Conservation (phyloP, 2,329 filamentous ascomycete species). For the Juglanconis juglandina region DNA sequence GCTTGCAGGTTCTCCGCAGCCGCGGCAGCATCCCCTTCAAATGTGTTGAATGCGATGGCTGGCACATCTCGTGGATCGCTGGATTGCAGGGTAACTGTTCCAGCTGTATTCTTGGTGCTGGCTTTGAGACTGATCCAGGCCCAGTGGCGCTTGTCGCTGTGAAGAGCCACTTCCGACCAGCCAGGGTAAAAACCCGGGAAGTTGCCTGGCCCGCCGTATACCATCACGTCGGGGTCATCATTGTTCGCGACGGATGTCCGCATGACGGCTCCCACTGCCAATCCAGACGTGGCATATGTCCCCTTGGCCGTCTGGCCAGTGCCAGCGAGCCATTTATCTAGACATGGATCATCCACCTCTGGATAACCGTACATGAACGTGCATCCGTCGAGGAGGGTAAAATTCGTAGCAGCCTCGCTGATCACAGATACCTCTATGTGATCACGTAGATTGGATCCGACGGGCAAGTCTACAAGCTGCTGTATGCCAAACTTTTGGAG, state of each 20-base stretch:
- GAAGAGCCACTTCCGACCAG: constrained; percentile 30
- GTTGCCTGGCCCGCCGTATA: constrained; percentile 36
- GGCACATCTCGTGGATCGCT: constrained; percentile 63
- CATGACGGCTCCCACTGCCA: constrained; percentile 29
- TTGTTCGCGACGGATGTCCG: constrained; percentile 25
- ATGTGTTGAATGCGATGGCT: constrained; percentile 61
- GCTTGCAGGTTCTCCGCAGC: constrained; percentile 49
- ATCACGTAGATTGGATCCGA: constrained; percentile 59
- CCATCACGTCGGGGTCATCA: constrained; percentile 31
- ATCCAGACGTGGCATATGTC: constrained; percentile 32
- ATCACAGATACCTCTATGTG: constrained; percentile 48
- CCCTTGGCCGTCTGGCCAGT: constrained; percentile 24
- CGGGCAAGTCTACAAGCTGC: constrained; percentile 51
- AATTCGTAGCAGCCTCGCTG: constrained; percentile 38
- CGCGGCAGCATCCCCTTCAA: constrained; percentile 47
- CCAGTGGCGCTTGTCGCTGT: constrained; percentile 37
- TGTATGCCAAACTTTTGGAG: constrained; percentile 36
- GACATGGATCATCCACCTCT: constrained; percentile 33
- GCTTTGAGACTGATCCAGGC: constrained; percentile 54
- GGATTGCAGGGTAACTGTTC: constrained; percentile 58
- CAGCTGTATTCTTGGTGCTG: constrained; percentile 59
- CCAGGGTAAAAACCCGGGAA: constrained; percentile 39
- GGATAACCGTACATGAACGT: constrained; percentile 27
- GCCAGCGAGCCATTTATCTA: constrained; percentile 23
- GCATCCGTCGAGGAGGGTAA: constrained; percentile 33